These are phyloP conservation scores for Pseudogymnoascus sp. DNA, from an alignment of 2,329 filamentous ascomycete species.

Conservation along the genomic window DNA sequence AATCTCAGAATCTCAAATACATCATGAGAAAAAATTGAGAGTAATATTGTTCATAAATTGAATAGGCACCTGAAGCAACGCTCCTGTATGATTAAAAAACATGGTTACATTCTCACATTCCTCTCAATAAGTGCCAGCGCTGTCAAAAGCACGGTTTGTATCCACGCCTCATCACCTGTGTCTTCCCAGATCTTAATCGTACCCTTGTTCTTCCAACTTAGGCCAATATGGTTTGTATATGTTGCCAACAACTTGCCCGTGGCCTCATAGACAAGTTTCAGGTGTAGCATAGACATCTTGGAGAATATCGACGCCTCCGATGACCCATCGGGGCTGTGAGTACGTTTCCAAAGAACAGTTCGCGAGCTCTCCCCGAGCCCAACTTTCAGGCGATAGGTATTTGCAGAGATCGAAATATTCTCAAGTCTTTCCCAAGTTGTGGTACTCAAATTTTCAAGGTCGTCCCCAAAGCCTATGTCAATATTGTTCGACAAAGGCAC, in stretches of 20 bases:
- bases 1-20: background rate
- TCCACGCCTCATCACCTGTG: background rate
- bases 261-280: background rate
- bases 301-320: conserved; percentile 1
- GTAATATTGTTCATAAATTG: background rate
- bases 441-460: background rate
- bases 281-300: background rate
- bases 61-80: background rate
- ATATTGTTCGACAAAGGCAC: background rate
- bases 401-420: background rate
- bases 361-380: background rate
- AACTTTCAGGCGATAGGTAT: background rate
- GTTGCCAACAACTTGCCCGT: background rate
- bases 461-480: background rate
- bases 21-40: background rate
- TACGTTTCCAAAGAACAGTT: background rate
- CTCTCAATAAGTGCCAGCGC: background rate
- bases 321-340: background rate
- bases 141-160: background rate
- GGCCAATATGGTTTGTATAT: background rate
- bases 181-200: background rate
- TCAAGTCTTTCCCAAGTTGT: background rate
- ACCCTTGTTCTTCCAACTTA: background rate
- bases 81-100: background rate
- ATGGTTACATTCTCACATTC: background rate